Evolutionary conservation across 2,329 filamentous ascomycete species (phyloP).

Genomic region (Xylaria polymorpha): DNA sequence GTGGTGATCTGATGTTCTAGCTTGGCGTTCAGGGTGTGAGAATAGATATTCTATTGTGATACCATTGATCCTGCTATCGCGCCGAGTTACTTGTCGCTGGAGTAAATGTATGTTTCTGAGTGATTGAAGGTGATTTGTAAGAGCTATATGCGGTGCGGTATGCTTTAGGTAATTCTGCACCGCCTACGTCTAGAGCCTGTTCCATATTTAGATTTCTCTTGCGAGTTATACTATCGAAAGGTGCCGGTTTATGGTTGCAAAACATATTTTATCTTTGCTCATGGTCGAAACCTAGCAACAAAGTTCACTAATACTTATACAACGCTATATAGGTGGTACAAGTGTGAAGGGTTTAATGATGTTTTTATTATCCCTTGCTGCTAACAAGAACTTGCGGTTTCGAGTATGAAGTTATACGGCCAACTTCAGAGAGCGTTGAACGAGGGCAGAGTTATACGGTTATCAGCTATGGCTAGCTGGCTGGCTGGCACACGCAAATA

Average conservation of each 20-base stretch:
- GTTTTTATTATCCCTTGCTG: not conserved
- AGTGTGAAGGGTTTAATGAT: not conserved
- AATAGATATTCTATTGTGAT: constrained; percentile 23
- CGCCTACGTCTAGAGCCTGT: not conserved
- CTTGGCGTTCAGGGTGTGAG: constrained; percentile 27
- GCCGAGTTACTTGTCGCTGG: too few species aligned
- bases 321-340: too few species aligned
- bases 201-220: not conserved
- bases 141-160: not conserved
- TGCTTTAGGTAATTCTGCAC: not conserved
- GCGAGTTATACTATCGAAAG: not conserved
- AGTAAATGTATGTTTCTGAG: not conserved
- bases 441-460: too few species aligned
- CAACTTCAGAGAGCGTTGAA: too few species aligned
- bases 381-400: too few species aligned
- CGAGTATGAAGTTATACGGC: too few species aligned
- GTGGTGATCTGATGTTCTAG: constrained; percentile 18
- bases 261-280: not conserved
- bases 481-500: too few species aligned
- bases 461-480: too few species aligned
- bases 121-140: not conserved
- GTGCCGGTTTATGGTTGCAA: not conserved
- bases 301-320: not conserved
- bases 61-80: too few species aligned
- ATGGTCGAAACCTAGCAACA: not conserved